Conservation (phyloP, 306 rosid genomes). For the Citrullus amarus region DNA sequence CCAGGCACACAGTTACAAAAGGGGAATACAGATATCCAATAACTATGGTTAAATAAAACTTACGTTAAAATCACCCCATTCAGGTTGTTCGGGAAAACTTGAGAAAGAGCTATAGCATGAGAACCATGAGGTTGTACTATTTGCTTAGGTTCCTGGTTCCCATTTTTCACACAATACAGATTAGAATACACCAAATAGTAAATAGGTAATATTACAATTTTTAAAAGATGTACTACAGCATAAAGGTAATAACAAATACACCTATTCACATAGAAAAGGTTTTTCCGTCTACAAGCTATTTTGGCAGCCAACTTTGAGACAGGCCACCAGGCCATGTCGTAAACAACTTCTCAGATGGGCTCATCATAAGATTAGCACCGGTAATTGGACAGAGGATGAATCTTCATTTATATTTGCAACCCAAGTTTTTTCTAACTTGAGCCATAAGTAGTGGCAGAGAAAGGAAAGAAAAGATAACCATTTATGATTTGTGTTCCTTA, state of each 20-base stretch:
- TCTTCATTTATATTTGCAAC: background rate
- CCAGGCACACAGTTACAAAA: background rate
- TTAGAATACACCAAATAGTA: slow-evolving; percentile 10
- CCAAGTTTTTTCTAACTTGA: background rate
- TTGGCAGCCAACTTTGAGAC: background rate
- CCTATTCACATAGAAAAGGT: background rate
- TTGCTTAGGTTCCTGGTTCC: slow-evolving; percentile 64
- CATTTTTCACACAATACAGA: slow-evolving; percentile 38
- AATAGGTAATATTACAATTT: background rate
- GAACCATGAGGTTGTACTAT: slow-evolving; percentile 54
- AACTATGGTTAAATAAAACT: slow-evolving; percentile 22
- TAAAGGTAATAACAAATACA: background rate
- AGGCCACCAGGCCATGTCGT: background rate
- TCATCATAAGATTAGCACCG: background rate
- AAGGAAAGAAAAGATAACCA: background rate
- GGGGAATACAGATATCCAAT: background rate
- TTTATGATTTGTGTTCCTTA: background rate
- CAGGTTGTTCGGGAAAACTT: slow-evolving; percentile 58
- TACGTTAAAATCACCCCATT: slow-evolving; percentile 73
- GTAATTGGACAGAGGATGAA: background rate
- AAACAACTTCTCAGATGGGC: background rate
- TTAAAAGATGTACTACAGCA: background rate
- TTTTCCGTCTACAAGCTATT: background rate
- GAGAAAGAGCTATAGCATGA: slow-evolving; percentile 51
- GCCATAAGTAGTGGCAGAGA: background rate